Evolutionary conservation across 495 filamentous ascomycete species (phyloP).

Genomic region (Gamarada debralockiae): DNA sequence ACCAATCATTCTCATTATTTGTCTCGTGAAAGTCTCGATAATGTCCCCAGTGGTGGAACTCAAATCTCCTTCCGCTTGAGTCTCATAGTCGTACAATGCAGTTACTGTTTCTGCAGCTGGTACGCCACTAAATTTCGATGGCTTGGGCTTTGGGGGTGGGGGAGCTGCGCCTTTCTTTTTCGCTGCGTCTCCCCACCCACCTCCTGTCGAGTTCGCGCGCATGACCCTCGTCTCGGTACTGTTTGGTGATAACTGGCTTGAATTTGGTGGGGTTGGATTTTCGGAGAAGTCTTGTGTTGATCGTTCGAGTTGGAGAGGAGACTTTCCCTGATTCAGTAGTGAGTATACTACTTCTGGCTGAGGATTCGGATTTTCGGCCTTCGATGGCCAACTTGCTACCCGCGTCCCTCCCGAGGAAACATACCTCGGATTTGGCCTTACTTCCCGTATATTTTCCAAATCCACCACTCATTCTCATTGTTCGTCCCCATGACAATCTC

Average conservation of each 20-base stretch:
- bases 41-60: conserved; percentile 86
- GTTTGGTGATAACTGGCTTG: conserved; percentile 30
- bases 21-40: conserved; percentile 85
- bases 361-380: conserved; percentile 13
- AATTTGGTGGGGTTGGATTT: conserved; percentile 69
- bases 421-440: too few relatives aligned
- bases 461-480: too few relatives aligned
- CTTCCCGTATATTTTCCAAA: too few relatives aligned
- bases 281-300: conserved; percentile 43
- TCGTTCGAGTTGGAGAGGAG: background rate
- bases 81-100: conserved; percentile 92
- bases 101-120: conserved; percentile 67
- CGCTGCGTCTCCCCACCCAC: conserved; percentile 58
- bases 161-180: conserved; percentile 80
- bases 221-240: conserved; percentile 29
- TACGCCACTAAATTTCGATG: conserved; percentile 61
- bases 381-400: conserved; percentile 33
- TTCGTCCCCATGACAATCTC: too few relatives aligned
- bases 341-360: background rate
- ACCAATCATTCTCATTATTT: conserved; percentile 93
- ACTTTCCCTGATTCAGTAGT: background rate
- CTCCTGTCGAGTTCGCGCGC: conserved; percentile 54
- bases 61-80: conserved; percentile 90
- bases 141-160: conserved; percentile 90
- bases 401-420: too few relatives aligned